A percentile compares a stretch with the other conserved stretches of the same genome.
phyloP scores from a whole-genome alignment of 1,139 yeast species.

The Hemisphaericaspora lyxosophila region DNA sequence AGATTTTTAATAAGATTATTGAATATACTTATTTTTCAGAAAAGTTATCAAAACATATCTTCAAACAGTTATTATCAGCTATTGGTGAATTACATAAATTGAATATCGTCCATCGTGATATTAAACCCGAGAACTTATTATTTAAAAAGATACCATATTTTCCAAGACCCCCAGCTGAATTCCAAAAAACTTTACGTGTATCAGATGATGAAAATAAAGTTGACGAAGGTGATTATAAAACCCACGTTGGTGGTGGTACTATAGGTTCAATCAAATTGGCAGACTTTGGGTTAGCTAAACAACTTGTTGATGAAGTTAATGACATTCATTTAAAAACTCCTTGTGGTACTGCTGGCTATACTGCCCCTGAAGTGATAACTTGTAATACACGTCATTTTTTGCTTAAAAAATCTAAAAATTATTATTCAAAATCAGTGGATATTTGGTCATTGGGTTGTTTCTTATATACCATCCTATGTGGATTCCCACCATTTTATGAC shows the following conservation, averaged over 20 bases:
- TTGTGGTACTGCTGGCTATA: slow-evolving; percentile 64
- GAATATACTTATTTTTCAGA: slow-evolving; percentile 89
- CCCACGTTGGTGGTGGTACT: slow-evolving; percentile 86
- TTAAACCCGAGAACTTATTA: slow-evolving; percentile 89
- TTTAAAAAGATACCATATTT: slow-evolving; percentile 50
- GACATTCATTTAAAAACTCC: slow-evolving; percentile 55
- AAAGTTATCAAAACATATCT: slow-evolving; percentile 79
- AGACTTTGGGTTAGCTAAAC: slow-evolving; percentile 90
- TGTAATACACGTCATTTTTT: slow-evolving; percentile 28
- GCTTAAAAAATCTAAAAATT: slow-evolving; percentile 54
- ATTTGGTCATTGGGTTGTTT: slow-evolving; percentile 98
- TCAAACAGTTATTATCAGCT: slow-evolving; percentile 80
- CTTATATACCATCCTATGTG: slow-evolving; percentile 83
- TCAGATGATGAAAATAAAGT: slow-evolving; percentile 76
- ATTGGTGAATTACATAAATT: slow-evolving; percentile 77
- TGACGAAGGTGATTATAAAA: slow-evolving; percentile 83
- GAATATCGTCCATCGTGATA: slow-evolving; percentile 92
- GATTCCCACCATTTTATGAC: slow-evolving; percentile 95
- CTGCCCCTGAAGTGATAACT: slow-evolving; percentile 90
- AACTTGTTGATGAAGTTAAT: slow-evolving; percentile 34
- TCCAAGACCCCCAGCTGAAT: slow-evolving; percentile 47
- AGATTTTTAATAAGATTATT: slow-evolving; percentile 89
- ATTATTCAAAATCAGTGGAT: slow-evolving; percentile 87
- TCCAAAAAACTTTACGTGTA: slow-evolving; percentile 47
- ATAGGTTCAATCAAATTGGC: slow-evolving; percentile 85